These are phyloP conservation scores for Aspergillus quadricinctus DNA, from an alignment of 2,329 filamentous ascomycete species.

Conservation along the genomic window DNA sequence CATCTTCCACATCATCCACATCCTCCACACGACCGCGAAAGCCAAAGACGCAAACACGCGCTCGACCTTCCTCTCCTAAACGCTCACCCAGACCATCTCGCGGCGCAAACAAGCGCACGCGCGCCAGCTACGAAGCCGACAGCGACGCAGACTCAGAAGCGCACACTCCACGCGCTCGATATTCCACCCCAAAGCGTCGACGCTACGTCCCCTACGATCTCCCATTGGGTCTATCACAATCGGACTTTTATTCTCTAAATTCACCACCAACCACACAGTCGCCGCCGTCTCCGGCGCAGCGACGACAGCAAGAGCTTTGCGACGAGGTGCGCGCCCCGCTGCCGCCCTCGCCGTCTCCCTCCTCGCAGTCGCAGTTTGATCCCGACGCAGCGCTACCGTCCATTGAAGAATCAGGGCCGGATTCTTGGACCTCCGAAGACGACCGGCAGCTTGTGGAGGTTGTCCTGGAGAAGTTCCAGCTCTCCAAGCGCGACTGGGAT, in stretches of 20 bases:
- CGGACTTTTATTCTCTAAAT: conserved; percentile 43
- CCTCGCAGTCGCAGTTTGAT: conserved; percentile 13
- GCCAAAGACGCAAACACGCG: conserved; percentile 1
- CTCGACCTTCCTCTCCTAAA: conserved; percentile 16
- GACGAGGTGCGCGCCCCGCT: conserved; percentile 6
- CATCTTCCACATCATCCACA: conserved; percentile 23
- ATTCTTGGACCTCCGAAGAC: conserved; percentile 37
- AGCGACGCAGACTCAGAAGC: conserved; percentile 12
- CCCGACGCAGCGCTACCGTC: conserved; percentile 35
- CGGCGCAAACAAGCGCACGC: conserved; percentile 38
- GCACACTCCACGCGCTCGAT: conserved; percentile 16
- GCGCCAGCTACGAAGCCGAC: conserved; percentile 27
- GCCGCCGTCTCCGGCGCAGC: conserved; percentile 23
- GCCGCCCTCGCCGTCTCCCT: conserved; percentile 1
- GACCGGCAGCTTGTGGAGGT: conserved; percentile 41
- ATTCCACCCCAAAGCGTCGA: conserved; percentile 44
- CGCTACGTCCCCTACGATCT: conserved; percentile 41
- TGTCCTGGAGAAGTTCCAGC: conserved; percentile 42
- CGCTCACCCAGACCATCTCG: conserved; percentile 24
- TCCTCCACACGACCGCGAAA: conserved; percentile 29
- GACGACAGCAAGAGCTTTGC: conserved; percentile 8
- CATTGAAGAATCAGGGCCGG: conserved; percentile 25
- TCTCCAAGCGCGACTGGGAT: conserved; percentile 43
- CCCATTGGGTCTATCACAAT: conserved; percentile 39
- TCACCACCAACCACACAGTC: conserved; percentile 31